Evolutionary conservation across 768 basidiomycete species (phyloP), one percentile per base, ranked within the genome.

Genomic region (Lactifluus subvellereus): DNA sequence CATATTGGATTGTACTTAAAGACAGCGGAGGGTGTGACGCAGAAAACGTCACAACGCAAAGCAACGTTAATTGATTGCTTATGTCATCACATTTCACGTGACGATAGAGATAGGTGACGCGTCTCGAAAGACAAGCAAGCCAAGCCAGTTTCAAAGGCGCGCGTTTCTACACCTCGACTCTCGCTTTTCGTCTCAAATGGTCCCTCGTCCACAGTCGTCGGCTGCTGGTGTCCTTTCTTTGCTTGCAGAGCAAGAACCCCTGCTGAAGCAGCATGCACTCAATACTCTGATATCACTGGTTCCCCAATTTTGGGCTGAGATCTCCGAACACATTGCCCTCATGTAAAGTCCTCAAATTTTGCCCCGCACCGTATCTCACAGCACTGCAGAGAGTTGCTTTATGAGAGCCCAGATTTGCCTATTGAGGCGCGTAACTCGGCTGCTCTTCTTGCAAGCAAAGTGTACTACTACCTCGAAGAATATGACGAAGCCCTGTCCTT

Each of bases 251-350:
- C 89, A 89, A 58, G 91, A 95, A 67, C 80, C 85, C 32, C 77
- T 88, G 47, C 88, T 98, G 73, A 92, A 94, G 72, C 86, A 91
- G 69, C 90, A 97, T 80, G 97, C 97, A 27, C 85, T 99, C 69
- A 84, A 84, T 54, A 82, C 87, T 50, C 81, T 99, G 57, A 89
- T 85, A 70, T 77, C 83, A 16, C 83, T 98, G 50, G 93, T 98
- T 7, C 85, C 94, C 43, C 88, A 91, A 69, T 98, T 98, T 75
- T 99, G 97, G 97, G 89, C 96, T 52, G 97, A 99, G 80, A 96
- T 98, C 71, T 94, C 93, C 69, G 97, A 99, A 75, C 85, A 91
- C 72, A 88, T 98, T 69, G 83, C 89, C 38, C 77, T 86, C 62
- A 94, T 98, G 95, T 92, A 73, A 69, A 69, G 91, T 78, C 6